Evolutionary conservation across 352 stramenopile genomes (phyloP), one percentile per base, ranked within the genome.

Genomic region (Phytophthora pseudosyringae): DNA sequence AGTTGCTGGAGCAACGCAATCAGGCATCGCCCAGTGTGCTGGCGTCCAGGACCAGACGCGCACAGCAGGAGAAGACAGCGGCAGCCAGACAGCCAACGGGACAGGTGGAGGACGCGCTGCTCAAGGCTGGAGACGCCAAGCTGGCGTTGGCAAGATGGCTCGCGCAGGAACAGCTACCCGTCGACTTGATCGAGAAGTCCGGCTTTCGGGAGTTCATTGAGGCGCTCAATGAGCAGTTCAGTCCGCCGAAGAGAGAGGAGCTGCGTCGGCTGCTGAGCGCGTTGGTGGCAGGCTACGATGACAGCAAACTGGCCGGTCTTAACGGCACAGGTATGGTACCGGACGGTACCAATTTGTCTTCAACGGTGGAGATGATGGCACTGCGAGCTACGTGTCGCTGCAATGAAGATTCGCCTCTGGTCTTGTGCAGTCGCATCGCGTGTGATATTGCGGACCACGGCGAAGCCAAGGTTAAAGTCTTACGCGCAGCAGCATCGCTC

Each of bases 1-100:
- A 85, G 72, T 21, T 86, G 21, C 43, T 88, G 29, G 79, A 83
- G 49, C 79, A 88, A 44, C 79, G 76, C 15, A 67, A 59, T 4
- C 51, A 70, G 5, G 63, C 67, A 5, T 71, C 75, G 4, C 65
- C 63, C 5, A 62, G 51, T 21, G 38, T 61, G 0, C 11, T 67
- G 29, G 46, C 44, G 0, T 48, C 56, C 3, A 65, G 49, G 3
- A 64, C 28, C 10, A 57, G 39, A 7, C 54, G 47, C 28, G 21
- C 44, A 16, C 53, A 59, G 32, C 63, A 64, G 40, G 60, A 58
- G 43, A 66, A 65, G 41, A 71, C 44, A 32, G 36, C 56, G 16
- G 18, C 38, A 7, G 41, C 28, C 36, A 62, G 29, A 44, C 56
- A 59, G 46, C 18, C 61, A 47, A 39, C 31, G n/a, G 46, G 18